Conservation (phyloP, 2,329 filamentous ascomycete species). For the Talaromyces sp. region DNA sequence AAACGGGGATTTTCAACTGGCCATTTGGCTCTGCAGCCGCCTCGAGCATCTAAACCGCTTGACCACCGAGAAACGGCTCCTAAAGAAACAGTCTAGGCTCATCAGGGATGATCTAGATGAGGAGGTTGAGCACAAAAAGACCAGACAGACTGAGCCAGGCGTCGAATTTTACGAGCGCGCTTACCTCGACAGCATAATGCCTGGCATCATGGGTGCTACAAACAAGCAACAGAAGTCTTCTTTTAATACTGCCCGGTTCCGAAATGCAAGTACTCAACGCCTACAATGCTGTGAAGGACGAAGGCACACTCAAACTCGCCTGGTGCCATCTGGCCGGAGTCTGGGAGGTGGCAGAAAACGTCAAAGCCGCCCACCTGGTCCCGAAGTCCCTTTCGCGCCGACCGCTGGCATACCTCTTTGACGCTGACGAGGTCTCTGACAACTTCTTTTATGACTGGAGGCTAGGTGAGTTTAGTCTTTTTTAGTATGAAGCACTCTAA, state of each 20-base stretch:
- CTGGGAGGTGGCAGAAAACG: neutral
- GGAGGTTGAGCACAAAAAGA: neutral
- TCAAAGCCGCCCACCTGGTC: conserved; percentile 1
- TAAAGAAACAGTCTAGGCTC: neutral
- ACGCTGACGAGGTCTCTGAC: neutral
- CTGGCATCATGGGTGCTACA: neutral
- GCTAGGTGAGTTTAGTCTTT: neutral
- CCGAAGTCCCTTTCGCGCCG: neutral
- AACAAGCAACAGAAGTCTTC: neutral
- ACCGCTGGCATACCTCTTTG: neutral
- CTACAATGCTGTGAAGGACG: neutral
- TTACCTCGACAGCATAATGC: neutral
- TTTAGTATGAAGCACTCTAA: neutral
- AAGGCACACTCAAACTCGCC: neutral
- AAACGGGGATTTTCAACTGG: too few species aligned
- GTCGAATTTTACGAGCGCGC: conserved; percentile 2
- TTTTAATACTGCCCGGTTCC: neutral
- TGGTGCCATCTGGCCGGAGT: neutral
- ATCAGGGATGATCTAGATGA: neutral
- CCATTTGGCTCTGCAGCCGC: too few species aligned
- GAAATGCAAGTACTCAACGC: neutral
- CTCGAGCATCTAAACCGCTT: neutral
- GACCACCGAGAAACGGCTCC: neutral
- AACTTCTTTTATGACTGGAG: conserved; percentile 1
- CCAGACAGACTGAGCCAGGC: neutral